Evolutionary conservation across 2,329 filamentous ascomycete species (phyloP).

Genomic region (Botryotinia convoluta): DNA sequence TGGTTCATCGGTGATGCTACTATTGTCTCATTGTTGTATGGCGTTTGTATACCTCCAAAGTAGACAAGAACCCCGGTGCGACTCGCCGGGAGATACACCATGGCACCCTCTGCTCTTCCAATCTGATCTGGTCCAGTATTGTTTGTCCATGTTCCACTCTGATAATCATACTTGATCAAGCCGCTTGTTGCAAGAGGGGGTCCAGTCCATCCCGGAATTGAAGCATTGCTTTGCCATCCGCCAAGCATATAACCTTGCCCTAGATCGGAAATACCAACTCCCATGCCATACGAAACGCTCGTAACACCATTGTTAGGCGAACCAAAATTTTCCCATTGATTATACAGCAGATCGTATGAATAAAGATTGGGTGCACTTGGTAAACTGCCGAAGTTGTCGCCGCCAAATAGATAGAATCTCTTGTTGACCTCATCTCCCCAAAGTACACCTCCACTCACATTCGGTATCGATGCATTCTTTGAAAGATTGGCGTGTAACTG

Average conservation of each 20-base stretch:
- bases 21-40: conserved; percentile 45
- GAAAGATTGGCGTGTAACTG: conserved; percentile 55
- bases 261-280: conserved; percentile 51
- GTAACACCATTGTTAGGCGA: conserved; percentile 42
- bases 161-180: conserved; percentile 58
- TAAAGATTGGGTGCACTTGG: conserved; percentile 52
- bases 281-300: conserved; percentile 56
- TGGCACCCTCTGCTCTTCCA: conserved; percentile 56
- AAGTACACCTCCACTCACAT: conserved; percentile 47
- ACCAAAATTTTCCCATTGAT: conserved; percentile 53
- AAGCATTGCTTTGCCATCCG: conserved; percentile 57
- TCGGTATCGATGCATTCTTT: conserved; percentile 57
- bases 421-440: conserved; percentile 64
- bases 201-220: conserved; percentile 51
- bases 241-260: conserved; percentile 62
- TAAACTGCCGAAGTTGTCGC: conserved; percentile 48
- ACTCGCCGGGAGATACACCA: conserved; percentile 59
- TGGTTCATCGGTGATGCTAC: conserved; percentile 46
- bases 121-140: conserved; percentile 51
- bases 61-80: conserved; percentile 59
- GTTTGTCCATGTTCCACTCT: conserved; percentile 50
- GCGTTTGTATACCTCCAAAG: conserved; percentile 57
- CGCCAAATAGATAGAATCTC: conserved; percentile 60
- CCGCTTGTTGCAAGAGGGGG: conserved; percentile 48
- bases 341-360: conserved; percentile 55